These are phyloP conservation scores for Penicillium sp. DNA, from an alignment of 2,329 filamentous ascomycete genomes.

Conservation along the genomic window DNA sequence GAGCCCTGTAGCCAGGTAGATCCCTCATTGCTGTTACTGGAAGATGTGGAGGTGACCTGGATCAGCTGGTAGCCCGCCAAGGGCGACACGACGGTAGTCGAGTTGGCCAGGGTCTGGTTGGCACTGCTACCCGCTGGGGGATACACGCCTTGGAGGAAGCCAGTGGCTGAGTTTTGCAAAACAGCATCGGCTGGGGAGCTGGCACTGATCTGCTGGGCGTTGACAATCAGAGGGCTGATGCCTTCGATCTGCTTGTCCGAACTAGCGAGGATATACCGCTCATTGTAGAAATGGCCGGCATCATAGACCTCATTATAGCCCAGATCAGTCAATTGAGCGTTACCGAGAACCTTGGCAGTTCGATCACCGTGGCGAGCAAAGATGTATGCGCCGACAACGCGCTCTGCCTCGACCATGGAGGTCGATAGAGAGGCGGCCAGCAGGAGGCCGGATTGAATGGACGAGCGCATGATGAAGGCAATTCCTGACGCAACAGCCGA, in stretches of 20 bases:
- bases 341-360: slow-evolving; percentile 75
- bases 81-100: slow-evolving; percentile 68
- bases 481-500: neutral
- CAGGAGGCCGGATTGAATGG: slow-evolving; percentile 33
- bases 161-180: slow-evolving; percentile 77
- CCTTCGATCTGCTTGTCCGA: slow-evolving; percentile 67
- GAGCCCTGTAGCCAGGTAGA: slow-evolving; percentile 64
- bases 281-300: slow-evolving; percentile 76
- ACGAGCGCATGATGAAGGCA: slow-evolving; percentile 35
- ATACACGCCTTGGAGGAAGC: slow-evolving; percentile 86
- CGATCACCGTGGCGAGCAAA: slow-evolving; percentile 92
- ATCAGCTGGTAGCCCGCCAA: slow-evolving; percentile 85
- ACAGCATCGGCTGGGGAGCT: slow-evolving; percentile 77
- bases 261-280: slow-evolving; percentile 71
- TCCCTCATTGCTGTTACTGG: slow-evolving; percentile 65
- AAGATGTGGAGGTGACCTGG: slow-evolving; percentile 68
- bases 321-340: slow-evolving; percentile 76
- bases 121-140: slow-evolving; percentile 70
- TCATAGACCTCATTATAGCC: slow-evolving; percentile 77
- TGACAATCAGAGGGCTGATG: slow-evolving; percentile 70
- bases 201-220: slow-evolving; percentile 72
- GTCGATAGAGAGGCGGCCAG: slow-evolving; percentile 35
- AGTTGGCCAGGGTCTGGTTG: slow-evolving; percentile 72
- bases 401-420: slow-evolving; percentile 59
- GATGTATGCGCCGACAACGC: slow-evolving; percentile 80